Evolutionary conservation across 2,329 filamentous ascomycete species (phyloP).

Genomic region (Paecilomyces formosus): DNA sequence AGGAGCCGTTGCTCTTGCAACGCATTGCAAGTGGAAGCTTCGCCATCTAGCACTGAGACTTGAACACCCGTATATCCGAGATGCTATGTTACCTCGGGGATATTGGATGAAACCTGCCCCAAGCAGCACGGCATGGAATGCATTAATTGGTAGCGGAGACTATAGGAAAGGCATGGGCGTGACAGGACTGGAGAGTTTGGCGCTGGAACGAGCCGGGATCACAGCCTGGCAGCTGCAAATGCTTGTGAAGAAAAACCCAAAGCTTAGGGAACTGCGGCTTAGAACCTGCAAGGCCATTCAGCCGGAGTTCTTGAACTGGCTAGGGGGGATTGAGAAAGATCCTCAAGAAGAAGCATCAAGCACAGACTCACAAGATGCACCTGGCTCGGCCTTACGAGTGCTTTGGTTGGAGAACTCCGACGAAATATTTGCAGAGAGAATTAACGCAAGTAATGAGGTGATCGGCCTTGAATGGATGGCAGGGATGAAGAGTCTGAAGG

Average conservation of each 20-base stretch:
- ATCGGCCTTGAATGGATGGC: constrained; percentile 20
- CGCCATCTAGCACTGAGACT: constrained; percentile 27
- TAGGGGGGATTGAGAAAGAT: constrained; percentile 16
- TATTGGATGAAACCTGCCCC: constrained; percentile 22
- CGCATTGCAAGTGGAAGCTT: constrained; percentile 15
- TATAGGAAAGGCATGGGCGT: constrained; percentile 12
- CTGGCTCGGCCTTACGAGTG: constrained; percentile 14
- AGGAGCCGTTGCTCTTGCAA: constrained; percentile 18
- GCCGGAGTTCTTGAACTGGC: constrained; percentile 26
- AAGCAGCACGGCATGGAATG: constrained; percentile 22
- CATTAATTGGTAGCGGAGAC: constrained; percentile 20
- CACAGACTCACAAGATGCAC: constrained; percentile 4
- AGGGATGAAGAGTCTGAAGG: constrained; percentile 14
- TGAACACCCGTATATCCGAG: constrained; percentile 26
- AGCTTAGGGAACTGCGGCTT: constrained; percentile 19
- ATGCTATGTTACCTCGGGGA: constrained; percentile 17
- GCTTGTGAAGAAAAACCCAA: constrained; percentile 22
- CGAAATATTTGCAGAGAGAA: constrained; percentile 7
- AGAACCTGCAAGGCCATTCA: constrained; percentile 25
- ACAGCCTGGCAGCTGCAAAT: constrained; percentile 25
- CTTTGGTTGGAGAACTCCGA: constrained; percentile 23
- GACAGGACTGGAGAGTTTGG: constrained; percentile 18
- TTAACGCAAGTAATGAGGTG: constrained; percentile 2
- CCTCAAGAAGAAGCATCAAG: constrained; percentile 2
- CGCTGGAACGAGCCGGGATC: constrained; percentile 25